Conservation (phyloP, 1,284 basidiomycete genomes). For the Cerrena zonata region DNA sequence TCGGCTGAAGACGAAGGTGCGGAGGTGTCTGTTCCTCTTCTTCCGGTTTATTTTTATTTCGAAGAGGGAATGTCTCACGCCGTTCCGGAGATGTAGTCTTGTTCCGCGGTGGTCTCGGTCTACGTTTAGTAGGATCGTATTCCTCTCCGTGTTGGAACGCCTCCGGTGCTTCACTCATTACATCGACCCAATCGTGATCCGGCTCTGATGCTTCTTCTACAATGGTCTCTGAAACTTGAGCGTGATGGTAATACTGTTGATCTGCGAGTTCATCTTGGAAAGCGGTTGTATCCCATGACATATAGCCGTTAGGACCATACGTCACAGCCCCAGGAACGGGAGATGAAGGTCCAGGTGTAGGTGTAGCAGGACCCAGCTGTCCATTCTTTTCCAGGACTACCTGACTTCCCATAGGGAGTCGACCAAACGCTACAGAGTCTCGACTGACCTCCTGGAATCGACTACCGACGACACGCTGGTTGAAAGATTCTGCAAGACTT, state of each 20-base stretch:
- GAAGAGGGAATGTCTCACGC: slow-evolving; percentile 62
- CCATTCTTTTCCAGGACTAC: slow-evolving; percentile 51
- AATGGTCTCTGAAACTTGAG: slow-evolving; percentile 19
- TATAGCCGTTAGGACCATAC: slow-evolving; percentile 34
- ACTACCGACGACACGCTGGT: slow-evolving; percentile 57
- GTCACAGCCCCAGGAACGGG: slow-evolving; percentile 45
- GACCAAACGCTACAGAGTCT: slow-evolving; percentile 49
- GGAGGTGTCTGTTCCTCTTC: slow-evolving; percentile 46
- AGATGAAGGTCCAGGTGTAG: slow-evolving; percentile 15
- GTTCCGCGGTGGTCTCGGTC: slow-evolving; percentile 22
- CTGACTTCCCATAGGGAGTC: slow-evolving; percentile 58
- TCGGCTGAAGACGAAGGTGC: slow-evolving; percentile 62
- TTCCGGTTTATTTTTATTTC: slow-evolving; percentile 22
- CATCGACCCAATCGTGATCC: slow-evolving; percentile 51
- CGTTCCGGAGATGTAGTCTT: slow-evolving; percentile 31
- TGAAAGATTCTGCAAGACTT: slow-evolving; percentile 53
- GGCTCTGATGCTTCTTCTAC: slow-evolving; percentile 18
- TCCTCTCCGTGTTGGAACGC: slow-evolving; percentile 34
- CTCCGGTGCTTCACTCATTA: slow-evolving; percentile 34
- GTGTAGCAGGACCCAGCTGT: slow-evolving; percentile 33
- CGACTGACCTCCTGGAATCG: slow-evolving; percentile 68
- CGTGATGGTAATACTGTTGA: slow-evolving; percentile 21
- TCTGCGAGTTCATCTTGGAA: slow-evolving; percentile 18
- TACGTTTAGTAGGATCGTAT: slow-evolving; percentile 19
- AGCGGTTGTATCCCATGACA: slow-evolving; percentile 32